phyloP scores from a whole-genome alignment of 2,329 filamentous ascomycete species.

The Trichoderma sp. region DNA sequence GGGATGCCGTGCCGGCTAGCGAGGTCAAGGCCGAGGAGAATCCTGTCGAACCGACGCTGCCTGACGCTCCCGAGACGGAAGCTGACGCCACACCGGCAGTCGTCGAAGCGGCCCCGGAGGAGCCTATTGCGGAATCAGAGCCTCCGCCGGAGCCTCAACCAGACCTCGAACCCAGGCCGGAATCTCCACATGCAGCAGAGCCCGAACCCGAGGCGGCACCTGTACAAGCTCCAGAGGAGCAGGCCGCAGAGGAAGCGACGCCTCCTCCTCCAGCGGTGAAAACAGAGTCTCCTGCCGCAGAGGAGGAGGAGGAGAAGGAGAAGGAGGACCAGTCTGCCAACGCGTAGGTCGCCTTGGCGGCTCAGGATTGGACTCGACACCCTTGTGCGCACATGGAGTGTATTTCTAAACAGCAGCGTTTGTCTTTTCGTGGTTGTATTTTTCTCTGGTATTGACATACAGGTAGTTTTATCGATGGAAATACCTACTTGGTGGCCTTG shows the following conservation, averaged over 20 bases:
- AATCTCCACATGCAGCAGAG: background rate
- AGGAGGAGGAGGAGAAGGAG: slow-evolving; percentile 13
- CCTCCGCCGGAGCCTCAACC: background rate
- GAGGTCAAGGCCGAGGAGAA: slow-evolving; percentile 24
- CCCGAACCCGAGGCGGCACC: background rate
- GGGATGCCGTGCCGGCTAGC: background rate
- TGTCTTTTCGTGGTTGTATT: background rate
- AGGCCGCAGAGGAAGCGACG: background rate
- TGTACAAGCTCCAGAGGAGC: background rate
- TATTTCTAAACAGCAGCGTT: slow-evolving; percentile 14
- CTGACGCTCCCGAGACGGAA: background rate
- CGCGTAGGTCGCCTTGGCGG: slow-evolving; percentile 30
- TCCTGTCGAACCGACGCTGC: background rate
- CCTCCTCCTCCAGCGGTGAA: background rate
- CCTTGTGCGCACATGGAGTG: background rate
- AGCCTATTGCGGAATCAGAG: background rate
- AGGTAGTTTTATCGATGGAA: slow-evolving; percentile 1
- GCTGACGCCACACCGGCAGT: slow-evolving; percentile 11
- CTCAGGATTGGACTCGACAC: slow-evolving; percentile 6
- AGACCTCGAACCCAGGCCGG: background rate
- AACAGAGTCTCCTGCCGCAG: background rate
- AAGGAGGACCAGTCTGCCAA: slow-evolving; percentile 27
- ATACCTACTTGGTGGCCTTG: background rate
- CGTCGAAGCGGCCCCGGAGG: slow-evolving; percentile 2
- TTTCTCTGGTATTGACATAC: background rate